Evolutionary conservation across 306 rosid genomes (phyloP).

Genomic region (Malus fusca): DNA sequence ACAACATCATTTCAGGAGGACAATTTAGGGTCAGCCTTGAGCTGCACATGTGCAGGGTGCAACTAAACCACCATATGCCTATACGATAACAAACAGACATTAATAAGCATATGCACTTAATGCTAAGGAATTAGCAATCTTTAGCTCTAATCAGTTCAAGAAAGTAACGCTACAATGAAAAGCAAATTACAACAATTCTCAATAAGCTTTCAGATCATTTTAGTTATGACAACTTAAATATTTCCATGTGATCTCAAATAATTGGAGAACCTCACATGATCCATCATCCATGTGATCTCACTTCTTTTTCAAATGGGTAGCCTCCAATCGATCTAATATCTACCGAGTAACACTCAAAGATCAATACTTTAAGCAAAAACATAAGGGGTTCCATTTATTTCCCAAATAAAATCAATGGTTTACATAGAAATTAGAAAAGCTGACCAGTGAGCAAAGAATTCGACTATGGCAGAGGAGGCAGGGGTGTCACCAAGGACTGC

Average conservation of each 20-base stretch:
- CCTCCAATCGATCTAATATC: neutral
- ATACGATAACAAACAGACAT: neutral
- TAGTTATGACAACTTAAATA: too few relatives aligned
- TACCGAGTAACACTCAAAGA: neutral
- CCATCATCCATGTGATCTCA: too few relatives aligned
- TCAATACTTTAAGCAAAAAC: neutral
- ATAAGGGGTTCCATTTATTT: neutral
- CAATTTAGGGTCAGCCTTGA: neutral
- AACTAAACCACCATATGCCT: neutral
- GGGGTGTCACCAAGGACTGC: slow-evolving; percentile 64
- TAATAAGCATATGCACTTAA: too few relatives aligned
- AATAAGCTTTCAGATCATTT: neutral
- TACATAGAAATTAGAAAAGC: slow-evolving; percentile 1
- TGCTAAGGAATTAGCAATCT: too few relatives aligned
- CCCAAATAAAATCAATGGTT: neutral
- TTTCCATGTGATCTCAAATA: too few relatives aligned
- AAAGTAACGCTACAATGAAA: neutral
- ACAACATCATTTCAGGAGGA: neutral
- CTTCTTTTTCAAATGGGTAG: neutral
- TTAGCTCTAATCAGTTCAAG: neutral
- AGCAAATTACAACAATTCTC: neutral
- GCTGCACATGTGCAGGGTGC: neutral
- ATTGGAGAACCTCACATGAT: too few relatives aligned
- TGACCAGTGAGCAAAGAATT: slow-evolving; percentile 89
- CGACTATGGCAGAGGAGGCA: slow-evolving; percentile 71